These are phyloP conservation scores for Xylaria acuta DNA, from an alignment of 495 filamentous ascomycete species.

Conservation along the genomic window DNA sequence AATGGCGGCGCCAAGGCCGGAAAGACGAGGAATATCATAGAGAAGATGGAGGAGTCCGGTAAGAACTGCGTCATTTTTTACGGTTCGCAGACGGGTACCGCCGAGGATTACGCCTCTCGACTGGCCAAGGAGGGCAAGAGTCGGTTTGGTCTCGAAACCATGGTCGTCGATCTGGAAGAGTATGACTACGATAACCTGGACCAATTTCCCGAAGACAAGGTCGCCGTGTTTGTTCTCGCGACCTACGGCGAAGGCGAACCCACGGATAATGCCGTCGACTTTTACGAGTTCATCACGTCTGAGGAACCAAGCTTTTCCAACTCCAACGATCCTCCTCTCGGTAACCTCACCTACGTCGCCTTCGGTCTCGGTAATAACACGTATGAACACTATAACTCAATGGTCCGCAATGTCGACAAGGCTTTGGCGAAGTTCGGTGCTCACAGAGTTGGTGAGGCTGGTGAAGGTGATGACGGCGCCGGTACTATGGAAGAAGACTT, in stretches of 20 bases:
- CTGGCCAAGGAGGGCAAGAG: slow-evolving; percentile 97
- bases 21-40: slow-evolving; percentile 87
- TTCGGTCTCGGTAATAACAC: slow-evolving; percentile 99
- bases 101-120: slow-evolving; percentile 98
- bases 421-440: slow-evolving; percentile 82
- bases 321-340: slow-evolving; percentile 76
- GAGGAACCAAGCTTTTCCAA: slow-evolving; percentile 84
- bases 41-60: slow-evolving; percentile 93
- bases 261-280: slow-evolving; percentile 98
- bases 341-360: slow-evolving; percentile 87
- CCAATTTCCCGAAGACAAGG: slow-evolving; percentile 83
- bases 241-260: slow-evolving; percentile 99
- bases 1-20: slow-evolving; percentile 82
- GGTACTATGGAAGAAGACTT: slow-evolving; percentile 99
- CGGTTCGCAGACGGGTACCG: slow-evolving; percentile 96
- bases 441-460: slow-evolving; percentile 80
- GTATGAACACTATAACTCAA: slow-evolving; percentile 99
- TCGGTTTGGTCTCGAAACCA: slow-evolving; percentile 94
- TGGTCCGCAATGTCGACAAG: slow-evolving; percentile 90
- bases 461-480: slow-evolving; percentile 96
- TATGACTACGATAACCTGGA: slow-evolving; percentile 98
- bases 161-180: slow-evolving; percentile 97
- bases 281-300: slow-evolving; percentile 92
- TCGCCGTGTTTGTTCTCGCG: slow-evolving; percentile 93
- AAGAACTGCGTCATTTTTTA: slow-evolving; percentile 99